A percentile compares a stretch with the other conserved stretches of the same genome.
Conservation (phyloP, 805 yeast genomes). For the Candida loeiensis region DNA sequence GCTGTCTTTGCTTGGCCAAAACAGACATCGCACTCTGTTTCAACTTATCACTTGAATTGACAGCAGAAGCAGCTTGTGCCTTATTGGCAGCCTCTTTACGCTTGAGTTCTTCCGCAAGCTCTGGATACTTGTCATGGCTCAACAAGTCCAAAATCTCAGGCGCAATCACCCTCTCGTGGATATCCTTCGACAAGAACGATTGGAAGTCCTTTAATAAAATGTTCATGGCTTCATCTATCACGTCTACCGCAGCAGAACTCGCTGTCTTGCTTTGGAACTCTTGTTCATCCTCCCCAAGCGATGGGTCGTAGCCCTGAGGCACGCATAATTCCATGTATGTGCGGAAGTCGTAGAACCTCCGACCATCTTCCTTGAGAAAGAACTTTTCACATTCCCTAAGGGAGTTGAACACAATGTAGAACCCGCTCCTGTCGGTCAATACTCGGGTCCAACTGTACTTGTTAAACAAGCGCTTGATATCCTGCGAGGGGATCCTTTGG, state of each 20-base stretch:
- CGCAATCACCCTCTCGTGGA: slow-evolving; percentile 68
- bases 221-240: slow-evolving; percentile 56
- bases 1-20: slow-evolving; percentile 20
- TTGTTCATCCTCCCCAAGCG: slow-evolving; percentile 5
- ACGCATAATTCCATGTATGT: slow-evolving; percentile 58
- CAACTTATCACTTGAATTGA: slow-evolving; percentile 12
- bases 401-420: slow-evolving; percentile 65
- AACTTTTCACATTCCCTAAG: slow-evolving; percentile 57
- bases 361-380: slow-evolving; percentile 59
- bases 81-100: slow-evolving; percentile 24
- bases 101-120: slow-evolving; percentile 34
- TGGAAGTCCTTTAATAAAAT: slow-evolving; percentile 62
- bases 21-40: slow-evolving; percentile 27
- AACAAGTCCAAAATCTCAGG: slow-evolving; percentile 62
- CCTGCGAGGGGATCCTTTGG: slow-evolving; percentile 46
- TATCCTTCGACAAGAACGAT: slow-evolving; percentile 61
- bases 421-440: slow-evolving; percentile 60
- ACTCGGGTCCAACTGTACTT: slow-evolving; percentile 66
- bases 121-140: slow-evolving; percentile 57
- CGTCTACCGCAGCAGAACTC: slow-evolving; percentile 19
- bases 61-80: slow-evolving; percentile 12
- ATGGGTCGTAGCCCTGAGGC: slow-evolving; percentile 39
- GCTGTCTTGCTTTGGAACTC: slow-evolving; percentile 12
- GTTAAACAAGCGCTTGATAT: slow-evolving; percentile 55
- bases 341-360: slow-evolving; percentile 43